A percentile compares a stretch with the other conserved stretches of the same genome.
These are phyloP conservation scores for Epichloe sibirici DNA, from an alignment of 2,329 filamentous ascomycete species.

Conservation along the genomic window DNA sequence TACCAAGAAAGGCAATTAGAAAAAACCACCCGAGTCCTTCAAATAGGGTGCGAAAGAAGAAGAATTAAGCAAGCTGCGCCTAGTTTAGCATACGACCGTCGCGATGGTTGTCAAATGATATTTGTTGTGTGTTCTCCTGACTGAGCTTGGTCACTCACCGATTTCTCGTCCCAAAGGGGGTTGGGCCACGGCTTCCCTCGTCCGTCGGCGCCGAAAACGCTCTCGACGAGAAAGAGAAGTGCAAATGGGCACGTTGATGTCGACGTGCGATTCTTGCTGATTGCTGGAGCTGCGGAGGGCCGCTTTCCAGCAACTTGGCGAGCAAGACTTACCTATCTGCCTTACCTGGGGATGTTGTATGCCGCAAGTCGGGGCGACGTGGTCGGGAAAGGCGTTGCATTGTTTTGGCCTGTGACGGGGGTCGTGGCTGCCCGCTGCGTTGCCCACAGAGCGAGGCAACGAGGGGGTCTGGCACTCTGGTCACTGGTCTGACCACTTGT, in stretches of 20 bases:
- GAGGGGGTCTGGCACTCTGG: conserved; percentile 6
- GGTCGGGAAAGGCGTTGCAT: conserved; percentile 8
- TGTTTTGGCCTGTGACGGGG: conserved; percentile 18
- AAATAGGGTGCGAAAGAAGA: not conserved
- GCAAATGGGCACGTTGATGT: not conserved
- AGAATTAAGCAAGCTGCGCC: not conserved
- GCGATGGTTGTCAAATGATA: not conserved
- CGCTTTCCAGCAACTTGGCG: conserved; percentile 4
- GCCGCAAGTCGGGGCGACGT: conserved; percentile 3
- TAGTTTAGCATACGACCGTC: not conserved
- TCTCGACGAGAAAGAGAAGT: not conserved
- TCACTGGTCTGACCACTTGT: not conserved
- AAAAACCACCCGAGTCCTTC: not conserved
- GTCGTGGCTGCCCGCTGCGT: conserved; percentile 1
- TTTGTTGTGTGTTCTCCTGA: not conserved
- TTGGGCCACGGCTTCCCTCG: not conserved
- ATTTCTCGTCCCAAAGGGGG: not conserved
- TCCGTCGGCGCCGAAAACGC: not conserved
- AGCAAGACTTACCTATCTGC: conserved; percentile 10
- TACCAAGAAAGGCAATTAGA: not conserved
- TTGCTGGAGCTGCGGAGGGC: conserved; percentile 3
- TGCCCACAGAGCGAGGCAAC: not conserved
- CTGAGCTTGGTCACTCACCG: conserved; percentile 1
- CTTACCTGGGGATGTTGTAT: conserved; percentile 7
- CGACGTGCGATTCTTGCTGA: not conserved